phyloP scores from a whole-genome alignment of 306 rosid genomes.

The Sophora flavescens region DNA sequence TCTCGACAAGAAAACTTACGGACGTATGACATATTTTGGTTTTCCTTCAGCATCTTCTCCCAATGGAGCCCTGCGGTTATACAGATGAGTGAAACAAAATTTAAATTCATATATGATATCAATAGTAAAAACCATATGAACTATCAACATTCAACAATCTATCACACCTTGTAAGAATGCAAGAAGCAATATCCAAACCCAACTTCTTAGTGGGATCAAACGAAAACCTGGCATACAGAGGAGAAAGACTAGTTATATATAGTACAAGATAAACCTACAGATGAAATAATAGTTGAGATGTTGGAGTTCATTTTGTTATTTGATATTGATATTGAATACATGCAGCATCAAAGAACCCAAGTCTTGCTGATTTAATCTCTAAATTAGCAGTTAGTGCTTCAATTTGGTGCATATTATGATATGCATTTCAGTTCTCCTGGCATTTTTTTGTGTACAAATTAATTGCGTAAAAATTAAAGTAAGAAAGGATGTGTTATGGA shows the following conservation, averaged over 20 bases:
- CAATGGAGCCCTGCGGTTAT: conserved; percentile 70
- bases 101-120: background rate
- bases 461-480: conserved; percentile 1
- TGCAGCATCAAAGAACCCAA: conserved; percentile 1
- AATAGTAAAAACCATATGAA: conserved; percentile 32
- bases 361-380: conserved; percentile 19
- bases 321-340: conserved; percentile 30
- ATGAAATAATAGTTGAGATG: conserved; percentile 33
- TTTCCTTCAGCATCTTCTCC: conserved; percentile 87
- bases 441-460: background rate
- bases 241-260: conserved; percentile 36
- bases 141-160: conserved; percentile 16
- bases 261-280: conserved; percentile 1
- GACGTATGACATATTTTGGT: conserved; percentile 77
- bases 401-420: conserved; percentile 20
- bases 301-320: conserved; percentile 22
- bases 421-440: conserved; percentile 29
- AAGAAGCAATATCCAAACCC: conserved; percentile 88
- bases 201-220: conserved; percentile 77
- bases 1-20: conserved; percentile 69
- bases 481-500: conserved; percentile 7
- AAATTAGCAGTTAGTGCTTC: conserved; percentile 8
- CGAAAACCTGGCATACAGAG: conserved; percentile 71
- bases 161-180: conserved; percentile 80
- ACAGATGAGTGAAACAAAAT: conserved; percentile 25